phyloP scores from a whole-genome alignment of 2,329 filamentous ascomycete species.

The Apiospora phragmitis region DNA sequence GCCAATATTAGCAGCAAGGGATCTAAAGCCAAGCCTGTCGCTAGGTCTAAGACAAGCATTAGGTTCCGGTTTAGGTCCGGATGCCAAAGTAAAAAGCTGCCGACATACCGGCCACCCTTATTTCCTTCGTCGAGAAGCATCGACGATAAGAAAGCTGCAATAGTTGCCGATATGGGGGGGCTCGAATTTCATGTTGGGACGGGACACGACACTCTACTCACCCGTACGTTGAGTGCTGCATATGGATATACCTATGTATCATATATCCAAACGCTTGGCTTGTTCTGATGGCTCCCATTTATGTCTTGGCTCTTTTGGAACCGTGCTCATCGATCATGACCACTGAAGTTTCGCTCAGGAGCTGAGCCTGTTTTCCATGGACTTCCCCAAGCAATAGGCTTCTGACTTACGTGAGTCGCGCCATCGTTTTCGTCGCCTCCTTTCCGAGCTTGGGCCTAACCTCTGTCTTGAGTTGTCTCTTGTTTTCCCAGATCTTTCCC shows the following conservation, averaged over 20 bases:
- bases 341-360: slow-evolving; percentile 1
- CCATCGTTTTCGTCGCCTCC: neutral
- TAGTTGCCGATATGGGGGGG: too few relatives aligned
- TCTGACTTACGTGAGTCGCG: slow-evolving; percentile 1
- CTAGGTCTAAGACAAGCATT: slow-evolving; percentile 4
- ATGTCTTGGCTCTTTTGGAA: neutral
- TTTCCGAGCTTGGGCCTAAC: neutral
- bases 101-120: neutral
- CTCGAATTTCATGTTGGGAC: neutral
- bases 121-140: neutral
- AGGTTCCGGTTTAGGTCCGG: neutral
- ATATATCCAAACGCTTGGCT: neutral
- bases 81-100: neutral
- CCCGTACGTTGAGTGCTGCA: neutral
- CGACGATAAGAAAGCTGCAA: neutral
- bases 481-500: neutral
- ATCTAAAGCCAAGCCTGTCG: neutral
- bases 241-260: neutral
- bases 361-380: neutral
- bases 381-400: slow-evolving; percentile 8
- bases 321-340: neutral
- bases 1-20: neutral
- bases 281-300: neutral
- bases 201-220: neutral
- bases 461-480: neutral